phyloP scores from a whole-genome alignment of 768 basidiomycete genomes.

The Tephrocybe sp. region DNA sequence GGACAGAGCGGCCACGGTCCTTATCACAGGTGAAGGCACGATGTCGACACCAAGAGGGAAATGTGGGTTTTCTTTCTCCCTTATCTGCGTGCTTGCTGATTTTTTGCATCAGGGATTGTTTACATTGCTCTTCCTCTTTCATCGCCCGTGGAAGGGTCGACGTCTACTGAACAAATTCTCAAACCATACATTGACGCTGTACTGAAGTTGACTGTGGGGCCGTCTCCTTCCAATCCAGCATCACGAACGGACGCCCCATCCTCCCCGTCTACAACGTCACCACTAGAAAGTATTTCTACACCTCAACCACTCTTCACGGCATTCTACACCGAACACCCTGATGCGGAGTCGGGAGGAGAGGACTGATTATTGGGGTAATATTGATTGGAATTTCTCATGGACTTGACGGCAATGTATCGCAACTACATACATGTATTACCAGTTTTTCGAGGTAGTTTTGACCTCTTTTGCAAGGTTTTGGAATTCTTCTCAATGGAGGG shows the following conservation, averaged over 20 bases:
- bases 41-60: constrained; percentile 72
- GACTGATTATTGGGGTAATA: neutral
- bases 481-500: neutral
- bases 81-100: neutral
- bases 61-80: constrained; percentile 45
- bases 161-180: constrained; percentile 40
- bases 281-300: constrained; percentile 15
- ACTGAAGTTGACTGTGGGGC: constrained; percentile 27
- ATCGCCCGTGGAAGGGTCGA: constrained; percentile 7
- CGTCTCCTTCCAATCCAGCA: neutral
- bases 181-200: constrained; percentile 57
- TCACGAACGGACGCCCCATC: neutral
- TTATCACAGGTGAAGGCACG: constrained; percentile 71
- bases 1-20: constrained; percentile 52
- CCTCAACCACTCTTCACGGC: constrained; percentile 47
- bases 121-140: constrained; percentile 53
- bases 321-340: constrained; percentile 51
- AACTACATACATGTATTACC: neutral
- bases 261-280: constrained; percentile 9
- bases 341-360: constrained; percentile 10
- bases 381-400: neutral
- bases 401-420: neutral
- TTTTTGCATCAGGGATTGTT: constrained; percentile 47
- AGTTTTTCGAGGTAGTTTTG: too few species aligned
- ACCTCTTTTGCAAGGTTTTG: too few species aligned